Evolutionary conservation across 2,329 filamentous ascomycete species (phyloP).

Genomic region (Botryotinia calthae): DNA sequence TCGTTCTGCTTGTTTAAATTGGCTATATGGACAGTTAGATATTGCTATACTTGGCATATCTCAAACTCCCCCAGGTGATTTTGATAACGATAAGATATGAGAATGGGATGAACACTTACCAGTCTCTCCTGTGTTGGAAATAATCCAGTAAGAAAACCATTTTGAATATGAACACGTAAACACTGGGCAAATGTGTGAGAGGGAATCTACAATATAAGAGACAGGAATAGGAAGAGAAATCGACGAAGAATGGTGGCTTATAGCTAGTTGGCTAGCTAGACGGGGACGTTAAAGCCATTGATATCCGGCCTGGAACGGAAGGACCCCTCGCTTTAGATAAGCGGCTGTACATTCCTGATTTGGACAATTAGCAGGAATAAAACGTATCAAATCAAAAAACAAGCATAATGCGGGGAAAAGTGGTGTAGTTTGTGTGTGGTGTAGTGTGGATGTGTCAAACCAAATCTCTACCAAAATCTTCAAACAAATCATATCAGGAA

Average conservation of each 20-base stretch:
- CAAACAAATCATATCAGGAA: not conserved
- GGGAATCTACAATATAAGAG: not conserved
- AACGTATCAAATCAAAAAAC: not conserved
- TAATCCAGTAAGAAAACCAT: conserved; percentile 39
- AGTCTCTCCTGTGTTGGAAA: conserved; percentile 38
- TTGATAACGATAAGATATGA: conserved; percentile 15
- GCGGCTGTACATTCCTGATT: conserved; percentile 31
- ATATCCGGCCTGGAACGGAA: conserved; percentile 16
- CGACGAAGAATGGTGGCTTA: not conserved
- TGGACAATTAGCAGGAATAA: not conserved
- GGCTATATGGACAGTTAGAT: conserved; percentile 50
- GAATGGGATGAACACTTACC: conserved; percentile 28
- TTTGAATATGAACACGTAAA: conserved; percentile 16
- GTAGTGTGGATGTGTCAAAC: not conserved
- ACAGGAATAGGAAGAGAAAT: conserved; percentile 11
- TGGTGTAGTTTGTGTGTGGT: not conserved
- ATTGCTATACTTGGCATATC: not conserved
- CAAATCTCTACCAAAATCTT: not conserved
- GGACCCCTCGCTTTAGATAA: conserved; percentile 19
- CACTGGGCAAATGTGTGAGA: not conserved
- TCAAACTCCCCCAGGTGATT: not conserved
- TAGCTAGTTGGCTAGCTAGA: not conserved
- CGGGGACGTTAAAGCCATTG: conserved; percentile 7
- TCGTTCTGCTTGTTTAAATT: conserved; percentile 77
- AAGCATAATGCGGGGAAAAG: not conserved